A percentile compares a stretch with the other conserved stretches of the same genome.
Conservation (phyloP, 495 filamentous ascomycete genomes). For the Xylaria bambusicola region DNA sequence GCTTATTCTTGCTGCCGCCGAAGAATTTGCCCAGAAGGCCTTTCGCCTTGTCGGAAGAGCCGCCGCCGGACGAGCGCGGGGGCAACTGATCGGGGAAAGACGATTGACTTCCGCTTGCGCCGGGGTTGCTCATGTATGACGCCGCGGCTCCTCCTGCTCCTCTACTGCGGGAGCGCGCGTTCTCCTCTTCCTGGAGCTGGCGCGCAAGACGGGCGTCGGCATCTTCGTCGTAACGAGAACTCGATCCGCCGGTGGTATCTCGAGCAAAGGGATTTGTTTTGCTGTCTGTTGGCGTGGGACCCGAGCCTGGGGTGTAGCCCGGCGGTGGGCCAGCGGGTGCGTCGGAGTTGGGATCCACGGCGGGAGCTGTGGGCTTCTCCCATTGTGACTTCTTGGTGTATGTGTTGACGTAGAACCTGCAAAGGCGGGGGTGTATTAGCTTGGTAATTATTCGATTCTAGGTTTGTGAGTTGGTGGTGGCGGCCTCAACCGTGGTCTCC, state of each 20-base stretch:
- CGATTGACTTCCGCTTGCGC: not conserved
- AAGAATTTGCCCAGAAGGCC: constrained; percentile 60
- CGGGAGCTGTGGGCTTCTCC: constrained; percentile 70
- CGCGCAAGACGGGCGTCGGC: constrained; percentile 75
- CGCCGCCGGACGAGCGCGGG: constrained; percentile 34
- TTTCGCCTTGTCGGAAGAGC: constrained; percentile 40
- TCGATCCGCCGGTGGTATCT: constrained; percentile 42
- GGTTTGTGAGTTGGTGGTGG: constrained; percentile 25
- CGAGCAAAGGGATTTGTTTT: constrained; percentile 58
- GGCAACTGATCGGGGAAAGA: constrained; percentile 41
- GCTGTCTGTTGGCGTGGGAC: constrained; percentile 52
- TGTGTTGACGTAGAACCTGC: constrained; percentile 86
- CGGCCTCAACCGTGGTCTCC: constrained; percentile 7
- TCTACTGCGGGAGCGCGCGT: constrained; percentile 56
- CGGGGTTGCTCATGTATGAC: constrained; percentile 44
- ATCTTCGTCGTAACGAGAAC: constrained; percentile 44
- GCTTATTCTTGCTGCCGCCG: constrained; percentile 40
- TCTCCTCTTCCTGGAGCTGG: constrained; percentile 79
- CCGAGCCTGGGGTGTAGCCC: constrained; percentile 55
- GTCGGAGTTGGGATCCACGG: constrained; percentile 47
- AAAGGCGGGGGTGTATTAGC: not conserved
- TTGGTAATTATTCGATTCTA: too few species aligned
- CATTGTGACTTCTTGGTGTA: constrained; percentile 86
- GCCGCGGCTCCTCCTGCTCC: constrained; percentile 41
- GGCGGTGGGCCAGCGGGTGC: constrained; percentile 62